Evolutionary conservation across 805 yeast species (phyloP), one percentile per base, ranked within the genome.

Genomic region (Lachancea dasiensis): DNA sequence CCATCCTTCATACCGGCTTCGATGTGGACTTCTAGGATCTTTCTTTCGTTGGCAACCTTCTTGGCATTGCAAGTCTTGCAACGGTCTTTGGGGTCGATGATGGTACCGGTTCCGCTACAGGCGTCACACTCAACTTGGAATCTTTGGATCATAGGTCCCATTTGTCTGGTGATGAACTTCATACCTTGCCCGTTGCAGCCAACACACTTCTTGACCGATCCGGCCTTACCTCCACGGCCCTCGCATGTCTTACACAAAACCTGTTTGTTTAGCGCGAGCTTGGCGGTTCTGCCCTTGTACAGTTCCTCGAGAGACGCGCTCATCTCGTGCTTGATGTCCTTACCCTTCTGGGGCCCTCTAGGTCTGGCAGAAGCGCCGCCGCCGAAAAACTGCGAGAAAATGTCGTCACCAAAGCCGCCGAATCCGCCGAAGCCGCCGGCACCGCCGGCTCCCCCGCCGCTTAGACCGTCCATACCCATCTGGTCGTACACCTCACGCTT

Each of bases 71-170:
- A 92, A 19, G 65, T 57, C 52, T 76, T 76, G 78, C 99, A 92
- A 57, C 87, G 76, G 67, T 86, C 95, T 69, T 82, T 82, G 38
- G 89, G 73, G 61, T 82, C 79, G 58, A 87, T 75, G 48, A 81
- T 82, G 63, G 83, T 90, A 62, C 99, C 99, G 43, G 81, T 72
- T 60, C 97, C 98, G 49, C 77, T 68, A 79, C 99, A 92, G 43
- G 67, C 80, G 51, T 84, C 90, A 82, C 99, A 92, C 38, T 78
- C 79, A 31, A 94, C 79, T 70, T 92, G 97, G 78, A 85, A 85
- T 73, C 96, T 84, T 72, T 92, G 99, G 57, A 92, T 84, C 89
- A 92, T 86, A 50, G 95, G 96, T 53, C 99, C 99, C 96, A 92
- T 89, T 68, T 92, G 97, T 71, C 95, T 84, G 37, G 96, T 86